Evolutionary conservation across 2,329 filamentous ascomycete species (phyloP).

Genomic region (Cytospora paraplurivora): DNA sequence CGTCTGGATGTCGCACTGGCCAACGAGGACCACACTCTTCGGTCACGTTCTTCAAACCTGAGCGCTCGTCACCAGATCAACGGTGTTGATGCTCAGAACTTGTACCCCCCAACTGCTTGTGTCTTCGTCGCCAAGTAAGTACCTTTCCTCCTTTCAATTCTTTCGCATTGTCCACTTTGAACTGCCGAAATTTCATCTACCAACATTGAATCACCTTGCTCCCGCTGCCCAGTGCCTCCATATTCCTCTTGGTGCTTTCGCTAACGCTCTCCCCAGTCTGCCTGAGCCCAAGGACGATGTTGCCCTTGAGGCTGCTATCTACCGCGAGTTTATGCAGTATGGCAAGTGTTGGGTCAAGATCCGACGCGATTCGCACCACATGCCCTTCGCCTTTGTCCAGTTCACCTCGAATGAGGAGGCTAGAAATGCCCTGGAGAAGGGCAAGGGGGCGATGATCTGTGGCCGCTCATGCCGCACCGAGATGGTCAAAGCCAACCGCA

Average conservation of each 20-base stretch:
- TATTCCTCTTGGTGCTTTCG: background rate
- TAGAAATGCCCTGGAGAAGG: conserved; percentile 48
- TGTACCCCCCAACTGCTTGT: conserved; percentile 58
- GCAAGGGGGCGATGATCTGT: conserved; percentile 51
- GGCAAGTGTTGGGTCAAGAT: conserved; percentile 66
- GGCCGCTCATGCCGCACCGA: conserved; percentile 63
- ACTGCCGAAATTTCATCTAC: background rate
- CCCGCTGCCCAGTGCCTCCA: background rate
- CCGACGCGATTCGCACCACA: conserved; percentile 56
- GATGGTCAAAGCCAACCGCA: conserved; percentile 64
- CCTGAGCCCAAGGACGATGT: conserved; percentile 52
- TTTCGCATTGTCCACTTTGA: background rate
- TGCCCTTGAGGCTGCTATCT: conserved; percentile 55
- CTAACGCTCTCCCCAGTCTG: conserved; percentile 49
- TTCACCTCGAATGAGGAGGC: conserved; percentile 55
- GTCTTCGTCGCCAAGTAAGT: conserved; percentile 69
- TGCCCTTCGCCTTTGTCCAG: conserved; percentile 67
- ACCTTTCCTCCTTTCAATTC: background rate
- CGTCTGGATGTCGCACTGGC: conserved; percentile 19
- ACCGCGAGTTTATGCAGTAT: conserved; percentile 53
- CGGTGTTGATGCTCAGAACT: conserved; percentile 52
- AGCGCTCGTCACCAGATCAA: conserved; percentile 30
- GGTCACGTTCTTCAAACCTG: conserved; percentile 26
- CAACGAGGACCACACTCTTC: conserved; percentile 16
- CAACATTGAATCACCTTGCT: too few species aligned